These are phyloP conservation scores for Beauveria australis DNA, from an alignment of 2,329 filamentous ascomycete genomes.

Conservation along the genomic window DNA sequence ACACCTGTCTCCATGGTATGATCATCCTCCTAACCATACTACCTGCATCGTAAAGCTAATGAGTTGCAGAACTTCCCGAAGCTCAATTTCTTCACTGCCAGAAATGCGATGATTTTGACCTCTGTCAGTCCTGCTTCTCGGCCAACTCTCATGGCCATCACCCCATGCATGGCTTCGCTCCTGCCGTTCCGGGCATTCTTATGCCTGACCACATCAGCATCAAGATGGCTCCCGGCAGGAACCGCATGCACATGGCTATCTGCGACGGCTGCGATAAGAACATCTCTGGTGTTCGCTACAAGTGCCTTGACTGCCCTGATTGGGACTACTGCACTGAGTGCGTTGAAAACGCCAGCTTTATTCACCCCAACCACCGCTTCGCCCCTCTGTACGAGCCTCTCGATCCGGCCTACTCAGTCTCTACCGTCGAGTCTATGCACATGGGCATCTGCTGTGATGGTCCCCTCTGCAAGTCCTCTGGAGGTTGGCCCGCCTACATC, in stretches of 20 bases:
- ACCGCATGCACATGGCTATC: slow-evolving; percentile 74
- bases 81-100: slow-evolving; percentile 77
- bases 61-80: slow-evolving; percentile 56
- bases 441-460: slow-evolving; percentile 91
- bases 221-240: slow-evolving; percentile 72
- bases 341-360: slow-evolving; percentile 54
- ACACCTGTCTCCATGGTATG: slow-evolving; percentile 46
- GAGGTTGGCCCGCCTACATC: slow-evolving; percentile 60
- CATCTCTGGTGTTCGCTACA: slow-evolving; percentile 85
- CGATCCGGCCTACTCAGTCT: slow-evolving; percentile 16
- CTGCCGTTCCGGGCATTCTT: slow-evolving; percentile 55
- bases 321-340: slow-evolving; percentile 91
- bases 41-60: background rate
- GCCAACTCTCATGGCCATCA: slow-evolving; percentile 80
- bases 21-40: background rate
- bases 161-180: slow-evolving; percentile 71
- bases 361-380: slow-evolving; percentile 81
- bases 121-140: slow-evolving; percentile 76
- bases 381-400: slow-evolving; percentile 76
- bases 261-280: slow-evolving; percentile 91
- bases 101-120: slow-evolving; percentile 80
- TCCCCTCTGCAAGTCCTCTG: slow-evolving; percentile 62
- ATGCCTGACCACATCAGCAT: slow-evolving; percentile 54
- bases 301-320: slow-evolving; percentile 93
- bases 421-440: slow-evolving; percentile 45